Conservation (phyloP, 495 filamentous ascomycete species). For the Penicillium roqueforti region DNA sequence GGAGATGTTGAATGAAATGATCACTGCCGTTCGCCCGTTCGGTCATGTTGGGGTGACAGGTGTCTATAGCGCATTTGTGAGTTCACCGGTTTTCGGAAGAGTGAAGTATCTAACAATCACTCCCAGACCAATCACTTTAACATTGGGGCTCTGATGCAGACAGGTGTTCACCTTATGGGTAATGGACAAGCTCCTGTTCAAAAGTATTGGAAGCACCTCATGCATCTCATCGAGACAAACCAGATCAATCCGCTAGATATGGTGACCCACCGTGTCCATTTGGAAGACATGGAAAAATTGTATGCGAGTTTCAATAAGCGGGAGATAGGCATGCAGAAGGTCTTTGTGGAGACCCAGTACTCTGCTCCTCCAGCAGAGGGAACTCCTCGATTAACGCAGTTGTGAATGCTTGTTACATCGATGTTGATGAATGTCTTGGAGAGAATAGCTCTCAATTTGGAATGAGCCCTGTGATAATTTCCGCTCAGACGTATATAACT, state of each 20-base stretch:
- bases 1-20: conserved; percentile 86
- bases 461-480: background rate
- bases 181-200: conserved; percentile 85
- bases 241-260: conserved; percentile 74
- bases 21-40: conserved; percentile 70
- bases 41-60: conserved; percentile 75
- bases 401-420: conserved; percentile 2
- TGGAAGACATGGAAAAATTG: conserved; percentile 68
- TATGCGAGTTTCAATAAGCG: conserved; percentile 65
- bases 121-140: conserved; percentile 75
- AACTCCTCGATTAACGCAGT: conserved; percentile 45
- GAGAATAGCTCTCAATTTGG: background rate
- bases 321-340: conserved; percentile 63
- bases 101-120: background rate
- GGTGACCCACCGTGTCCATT: conserved; percentile 67
- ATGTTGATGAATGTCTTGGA: no score
- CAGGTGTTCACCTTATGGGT: conserved; percentile 74
- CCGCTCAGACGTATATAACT: no score
- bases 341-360: conserved; percentile 61
- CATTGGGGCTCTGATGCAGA: conserved; percentile 82
- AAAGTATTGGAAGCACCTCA: conserved; percentile 76
- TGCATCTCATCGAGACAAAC: conserved; percentile 57
- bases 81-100: conserved; percentile 22
- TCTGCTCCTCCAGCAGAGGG: conserved; percentile 51
- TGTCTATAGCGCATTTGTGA: conserved; percentile 76